phyloP scores from a whole-genome alignment of 768 basidiomycete species.

The Phaeolepiota aurea region DNA sequence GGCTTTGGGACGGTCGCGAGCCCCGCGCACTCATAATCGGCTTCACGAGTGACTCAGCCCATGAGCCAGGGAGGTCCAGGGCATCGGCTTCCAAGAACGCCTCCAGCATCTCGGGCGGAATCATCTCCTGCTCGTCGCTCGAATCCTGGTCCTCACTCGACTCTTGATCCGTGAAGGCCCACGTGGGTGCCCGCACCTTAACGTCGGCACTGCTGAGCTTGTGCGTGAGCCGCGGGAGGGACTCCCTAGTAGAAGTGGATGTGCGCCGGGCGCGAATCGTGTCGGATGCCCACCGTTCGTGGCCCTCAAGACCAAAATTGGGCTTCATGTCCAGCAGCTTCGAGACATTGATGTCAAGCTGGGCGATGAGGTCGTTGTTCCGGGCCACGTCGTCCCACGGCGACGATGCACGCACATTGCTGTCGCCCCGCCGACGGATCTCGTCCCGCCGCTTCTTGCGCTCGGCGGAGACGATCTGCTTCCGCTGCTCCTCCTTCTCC shows the following conservation, averaged over 20 bases:
- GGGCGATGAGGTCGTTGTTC: not conserved
- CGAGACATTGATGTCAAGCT: not conserved
- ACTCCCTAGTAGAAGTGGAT: not conserved
- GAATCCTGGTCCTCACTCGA: slow-evolving; percentile 5
- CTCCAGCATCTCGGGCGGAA: slow-evolving; percentile 5
- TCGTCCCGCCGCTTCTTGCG: slow-evolving; percentile 25
- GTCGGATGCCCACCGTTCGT: not conserved
- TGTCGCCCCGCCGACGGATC: slow-evolving; percentile 13
- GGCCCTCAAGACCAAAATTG: not conserved
- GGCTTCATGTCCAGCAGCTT: not conserved
- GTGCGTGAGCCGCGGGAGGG: not conserved
- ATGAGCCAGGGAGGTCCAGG: not conserved
- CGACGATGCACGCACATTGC: not conserved
- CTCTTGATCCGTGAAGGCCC: slow-evolving; percentile 2
- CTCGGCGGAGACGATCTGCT: slow-evolving; percentile 30
- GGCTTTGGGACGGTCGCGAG: slow-evolving; percentile 7
- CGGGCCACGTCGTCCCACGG: not conserved
- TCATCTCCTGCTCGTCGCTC: slow-evolving; percentile 9
- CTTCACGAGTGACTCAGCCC: not conserved
- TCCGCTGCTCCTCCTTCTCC: slow-evolving; percentile 41
- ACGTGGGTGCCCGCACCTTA: slow-evolving; percentile 1
- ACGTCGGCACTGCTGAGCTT: not conserved
- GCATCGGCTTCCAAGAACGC: not conserved
- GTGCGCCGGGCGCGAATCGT: not conserved
- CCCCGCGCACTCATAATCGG: slow-evolving; percentile 1